These are phyloP conservation scores for Achaetomiella virescens DNA, from an alignment of 495 filamentous ascomycete species.

Conservation along the genomic window DNA sequence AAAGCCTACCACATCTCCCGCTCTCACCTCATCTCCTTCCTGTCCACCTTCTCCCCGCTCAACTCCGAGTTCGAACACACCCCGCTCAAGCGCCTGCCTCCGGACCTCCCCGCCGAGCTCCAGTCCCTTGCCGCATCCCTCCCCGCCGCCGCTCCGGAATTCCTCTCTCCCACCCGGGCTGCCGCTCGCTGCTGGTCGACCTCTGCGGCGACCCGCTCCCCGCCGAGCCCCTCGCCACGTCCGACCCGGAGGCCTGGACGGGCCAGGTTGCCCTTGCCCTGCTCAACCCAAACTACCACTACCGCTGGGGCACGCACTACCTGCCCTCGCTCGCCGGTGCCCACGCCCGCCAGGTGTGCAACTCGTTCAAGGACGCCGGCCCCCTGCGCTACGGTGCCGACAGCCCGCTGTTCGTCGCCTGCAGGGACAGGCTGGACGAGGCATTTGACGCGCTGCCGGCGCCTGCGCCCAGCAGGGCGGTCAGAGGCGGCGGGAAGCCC, in stretches of 20 bases:
- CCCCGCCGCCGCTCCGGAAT: conserved; percentile 20
- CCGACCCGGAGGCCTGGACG: conserved; percentile 6
- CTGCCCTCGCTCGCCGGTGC: conserved; percentile 39
- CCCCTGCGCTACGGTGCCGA: conserved; percentile 35
- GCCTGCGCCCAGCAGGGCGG: conserved; percentile 23
- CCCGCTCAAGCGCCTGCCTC: neutral
- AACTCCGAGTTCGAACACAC: conserved; percentile 25
- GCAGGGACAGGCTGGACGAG: conserved; percentile 32
- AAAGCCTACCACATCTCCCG: conserved; percentile 41
- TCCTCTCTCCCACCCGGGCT: neutral
- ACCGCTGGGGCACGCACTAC: conserved; percentile 41
- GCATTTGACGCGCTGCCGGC: conserved; percentile 37
- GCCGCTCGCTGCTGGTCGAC: conserved; percentile 24
- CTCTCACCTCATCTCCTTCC: conserved; percentile 34
- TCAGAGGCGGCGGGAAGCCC: neutral
- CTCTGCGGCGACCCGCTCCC: conserved; percentile 21
- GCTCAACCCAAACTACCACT: conserved; percentile 21
- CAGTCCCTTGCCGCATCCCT: conserved; percentile 20
- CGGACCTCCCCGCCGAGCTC: conserved; percentile 10
- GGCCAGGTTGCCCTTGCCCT: conserved; percentile 39
- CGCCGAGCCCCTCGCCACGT: neutral
- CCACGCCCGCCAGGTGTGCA: conserved; percentile 40
- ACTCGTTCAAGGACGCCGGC: conserved; percentile 43
- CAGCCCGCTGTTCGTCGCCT: conserved; percentile 33
- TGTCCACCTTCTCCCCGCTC: conserved; percentile 31